Conservation (phyloP, 2,329 filamentous ascomycete genomes). For the Hypoxylon sp. region DNA sequence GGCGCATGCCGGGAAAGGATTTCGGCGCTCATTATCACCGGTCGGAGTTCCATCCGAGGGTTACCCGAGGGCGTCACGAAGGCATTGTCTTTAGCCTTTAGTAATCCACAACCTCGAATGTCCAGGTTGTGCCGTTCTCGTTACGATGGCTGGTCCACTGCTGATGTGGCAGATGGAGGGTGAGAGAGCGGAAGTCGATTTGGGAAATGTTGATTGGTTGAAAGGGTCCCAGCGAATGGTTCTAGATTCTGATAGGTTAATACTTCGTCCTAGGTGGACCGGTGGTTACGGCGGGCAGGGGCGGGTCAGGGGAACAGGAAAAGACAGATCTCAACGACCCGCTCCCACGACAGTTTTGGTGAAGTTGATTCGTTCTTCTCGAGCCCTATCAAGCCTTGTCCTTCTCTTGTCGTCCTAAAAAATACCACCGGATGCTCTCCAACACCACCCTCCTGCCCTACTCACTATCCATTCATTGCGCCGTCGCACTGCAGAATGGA, state of each 20-base stretch:
- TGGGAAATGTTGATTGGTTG: slow-evolving; percentile 30
- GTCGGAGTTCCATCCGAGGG: slow-evolving; percentile 17
- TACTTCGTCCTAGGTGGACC: not conserved
- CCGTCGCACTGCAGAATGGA: slow-evolving; percentile 34
- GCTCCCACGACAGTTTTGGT: not conserved
- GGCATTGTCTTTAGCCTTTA: slow-evolving; percentile 24
- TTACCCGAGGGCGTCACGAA: slow-evolving; percentile 19
- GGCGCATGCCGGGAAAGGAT: slow-evolving; percentile 26
- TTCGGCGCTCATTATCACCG: slow-evolving; percentile 21
- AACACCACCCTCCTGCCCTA: slow-evolving; percentile 21
- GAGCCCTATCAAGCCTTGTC: slow-evolving; percentile 38
- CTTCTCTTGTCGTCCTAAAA: slow-evolving; percentile 11
- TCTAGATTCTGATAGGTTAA: slow-evolving; percentile 28
- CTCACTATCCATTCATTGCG: slow-evolving; percentile 20
- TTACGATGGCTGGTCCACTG: slow-evolving; percentile 20
- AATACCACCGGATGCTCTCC: slow-evolving; percentile 36
- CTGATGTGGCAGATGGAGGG: slow-evolving; percentile 30
- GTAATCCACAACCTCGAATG: slow-evolving; percentile 17
- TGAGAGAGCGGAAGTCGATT: slow-evolving; percentile 32
- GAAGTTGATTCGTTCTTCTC: slow-evolving; percentile 23
- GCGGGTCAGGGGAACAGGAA: slow-evolving; percentile 11
- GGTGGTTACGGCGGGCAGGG: slow-evolving; percentile 11
- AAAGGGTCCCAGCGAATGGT: slow-evolving; percentile 12
- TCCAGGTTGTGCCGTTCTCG: slow-evolving; percentile 14
- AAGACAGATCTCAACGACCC: slow-evolving; percentile 39